phyloP scores from a whole-genome alignment of 1,284 basidiomycete species.

The Boletellus deceptivus region DNA sequence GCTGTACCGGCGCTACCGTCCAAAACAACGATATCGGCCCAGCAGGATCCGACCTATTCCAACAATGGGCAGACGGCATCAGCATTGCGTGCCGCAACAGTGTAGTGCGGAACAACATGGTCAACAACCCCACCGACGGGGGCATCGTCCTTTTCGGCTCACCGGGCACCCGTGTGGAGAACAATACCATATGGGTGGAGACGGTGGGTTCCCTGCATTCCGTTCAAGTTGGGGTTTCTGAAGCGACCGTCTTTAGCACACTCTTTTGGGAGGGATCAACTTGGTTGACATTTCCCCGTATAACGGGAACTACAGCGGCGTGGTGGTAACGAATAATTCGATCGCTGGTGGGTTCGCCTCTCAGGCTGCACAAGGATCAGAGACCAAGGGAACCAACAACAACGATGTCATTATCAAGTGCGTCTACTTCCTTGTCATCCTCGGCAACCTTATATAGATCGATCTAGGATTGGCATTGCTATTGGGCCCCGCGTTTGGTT shows the following conservation, averaged over 20 bases:
- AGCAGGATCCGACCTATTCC: slow-evolving; percentile 61
- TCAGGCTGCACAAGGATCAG: slow-evolving; percentile 37
- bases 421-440: slow-evolving; percentile 18
- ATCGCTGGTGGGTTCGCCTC: slow-evolving; percentile 70
- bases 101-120: slow-evolving; percentile 67
- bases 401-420: slow-evolving; percentile 69
- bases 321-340: slow-evolving; percentile 68
- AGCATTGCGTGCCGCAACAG: slow-evolving; percentile 71
- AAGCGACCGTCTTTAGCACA: slow-evolving; percentile 44
- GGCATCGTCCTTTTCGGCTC: slow-evolving; percentile 85
- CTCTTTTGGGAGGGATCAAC: slow-evolving; percentile 77
- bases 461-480: slow-evolving; percentile 63
- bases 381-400: slow-evolving; percentile 54
- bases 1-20: slow-evolving; percentile 63
- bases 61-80: slow-evolving; percentile 85
- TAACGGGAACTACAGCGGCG: slow-evolving; percentile 67
- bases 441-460: slow-evolving; percentile 2
- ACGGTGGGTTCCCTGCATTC: slow-evolving; percentile 41
- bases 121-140: slow-evolving; percentile 76
- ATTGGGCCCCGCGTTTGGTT: slow-evolving; percentile 82
- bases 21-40: slow-evolving; percentile 83
- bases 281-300: slow-evolving; percentile 78
- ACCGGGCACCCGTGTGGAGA: slow-evolving; percentile 71
- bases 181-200: slow-evolving; percentile 71
- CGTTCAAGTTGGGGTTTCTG: neutral